Evolutionary conservation across 495 filamentous ascomycete genomes (phyloP).

Genomic region (Penicillium parvum): DNA sequence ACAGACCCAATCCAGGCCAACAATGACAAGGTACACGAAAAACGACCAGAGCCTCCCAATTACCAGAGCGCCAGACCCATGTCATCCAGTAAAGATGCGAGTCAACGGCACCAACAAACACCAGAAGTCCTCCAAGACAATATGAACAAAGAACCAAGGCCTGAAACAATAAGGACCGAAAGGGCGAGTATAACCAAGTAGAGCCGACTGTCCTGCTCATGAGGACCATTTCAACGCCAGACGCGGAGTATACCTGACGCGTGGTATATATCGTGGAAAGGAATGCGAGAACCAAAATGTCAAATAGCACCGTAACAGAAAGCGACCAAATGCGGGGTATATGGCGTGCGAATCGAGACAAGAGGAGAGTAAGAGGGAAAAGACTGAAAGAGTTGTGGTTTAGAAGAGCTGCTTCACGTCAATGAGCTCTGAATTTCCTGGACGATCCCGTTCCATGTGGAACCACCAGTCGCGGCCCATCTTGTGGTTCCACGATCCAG

Average conservation of each 20-base stretch:
- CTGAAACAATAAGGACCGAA: slow-evolving; percentile 3
- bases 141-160: neutral
- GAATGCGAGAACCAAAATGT: slow-evolving; percentile 12
- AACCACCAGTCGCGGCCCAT: slow-evolving; percentile 48
- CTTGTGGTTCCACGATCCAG: slow-evolving; percentile 46
- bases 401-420: slow-evolving; percentile 39
- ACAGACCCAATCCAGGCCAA: slow-evolving; percentile 6
- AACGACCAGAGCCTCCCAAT: slow-evolving; percentile 1
- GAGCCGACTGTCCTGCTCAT: slow-evolving; percentile 10
- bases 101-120: neutral
- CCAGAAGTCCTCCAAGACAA: neutral
- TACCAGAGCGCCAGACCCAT: slow-evolving; percentile 1
- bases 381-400: slow-evolving; percentile 4
- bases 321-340: slow-evolving; percentile 27
- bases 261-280: slow-evolving; percentile 9
- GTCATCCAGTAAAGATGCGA: neutral
- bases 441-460: slow-evolving; percentile 47
- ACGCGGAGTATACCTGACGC: slow-evolving; percentile 1
- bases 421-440: slow-evolving; percentile 36
- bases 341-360: slow-evolving; percentile 19
- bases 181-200: neutral
- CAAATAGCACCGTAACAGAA: slow-evolving; percentile 10
- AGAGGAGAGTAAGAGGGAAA: slow-evolving; percentile 1
- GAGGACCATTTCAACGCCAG: slow-evolving; percentile 6
- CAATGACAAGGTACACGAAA: slow-evolving; percentile 1